phyloP scores from a whole-genome alignment of 805 yeast genomes.

The Yamadazyma tumulicola region DNA sequence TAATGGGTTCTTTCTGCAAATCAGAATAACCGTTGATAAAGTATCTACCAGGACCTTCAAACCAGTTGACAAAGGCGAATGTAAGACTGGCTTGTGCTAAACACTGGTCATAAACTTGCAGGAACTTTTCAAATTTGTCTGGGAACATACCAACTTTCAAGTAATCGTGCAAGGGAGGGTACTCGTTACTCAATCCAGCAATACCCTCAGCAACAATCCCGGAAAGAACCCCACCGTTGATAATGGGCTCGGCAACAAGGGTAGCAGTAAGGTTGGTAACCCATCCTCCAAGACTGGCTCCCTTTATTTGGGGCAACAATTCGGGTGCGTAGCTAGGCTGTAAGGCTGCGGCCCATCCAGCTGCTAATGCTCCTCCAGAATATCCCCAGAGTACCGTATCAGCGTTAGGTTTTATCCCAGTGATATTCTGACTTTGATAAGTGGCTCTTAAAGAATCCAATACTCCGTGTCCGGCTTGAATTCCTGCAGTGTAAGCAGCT shows the following conservation, averaged over 20 bases:
- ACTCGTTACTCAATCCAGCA: constrained; percentile 28
- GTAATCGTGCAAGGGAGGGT: constrained; percentile 18
- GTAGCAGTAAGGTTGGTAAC: constrained; percentile 31
- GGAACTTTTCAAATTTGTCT: constrained; percentile 6
- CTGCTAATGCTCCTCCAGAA: constrained; percentile 38
- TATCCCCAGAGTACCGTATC: constrained; percentile 31
- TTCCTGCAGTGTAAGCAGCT: constrained; percentile 30
- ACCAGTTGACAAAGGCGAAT: constrained; percentile 5
- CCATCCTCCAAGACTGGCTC: constrained; percentile 36
- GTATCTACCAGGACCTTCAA: constrained; percentile 5
- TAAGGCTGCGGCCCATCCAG: constrained; percentile 36
- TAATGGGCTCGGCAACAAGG: constrained; percentile 12
- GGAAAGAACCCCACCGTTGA: constrained; percentile 24
- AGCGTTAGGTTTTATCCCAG: constrained; percentile 19
- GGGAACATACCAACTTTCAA: constrained; percentile 7
- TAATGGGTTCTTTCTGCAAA: constrained; percentile 11
- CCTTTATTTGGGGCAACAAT: constrained; percentile 18
- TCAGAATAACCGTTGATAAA: constrained; percentile 13
- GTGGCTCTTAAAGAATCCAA: constrained; percentile 31
- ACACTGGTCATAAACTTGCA: constrained; percentile 4
- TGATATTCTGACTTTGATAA: constrained; percentile 13
- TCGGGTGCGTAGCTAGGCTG: constrained; percentile 38
- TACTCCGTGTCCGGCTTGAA: constrained; percentile 26
- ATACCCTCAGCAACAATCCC: constrained; percentile 29
- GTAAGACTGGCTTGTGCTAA: constrained; percentile 1